Evolutionary conservation across 2,329 filamentous ascomycete genomes (phyloP).

Genomic region (Alternaria angustiovoidea): DNA sequence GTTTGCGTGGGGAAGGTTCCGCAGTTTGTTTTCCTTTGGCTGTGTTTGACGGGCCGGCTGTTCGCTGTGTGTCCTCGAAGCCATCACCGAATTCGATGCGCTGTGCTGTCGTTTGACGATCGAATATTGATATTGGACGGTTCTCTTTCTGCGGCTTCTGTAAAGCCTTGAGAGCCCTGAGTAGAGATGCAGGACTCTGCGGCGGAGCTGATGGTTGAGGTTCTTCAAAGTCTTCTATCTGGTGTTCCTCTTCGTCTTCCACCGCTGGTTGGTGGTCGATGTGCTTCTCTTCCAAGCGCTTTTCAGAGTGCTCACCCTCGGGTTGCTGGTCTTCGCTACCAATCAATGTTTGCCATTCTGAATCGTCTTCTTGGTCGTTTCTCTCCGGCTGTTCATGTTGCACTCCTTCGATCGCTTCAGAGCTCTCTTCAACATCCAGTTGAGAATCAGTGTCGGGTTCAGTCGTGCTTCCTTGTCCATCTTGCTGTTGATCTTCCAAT

Average conservation of each 20-base stretch:
- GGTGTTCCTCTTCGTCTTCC: neutral
- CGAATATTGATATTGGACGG: constrained; percentile 47
- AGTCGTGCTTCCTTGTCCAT: constrained; percentile 9
- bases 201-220: constrained; percentile 26
- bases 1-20: constrained; percentile 34
- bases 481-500: constrained; percentile 15
- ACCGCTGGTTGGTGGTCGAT: neutral
- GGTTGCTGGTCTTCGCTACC: constrained; percentile 8
- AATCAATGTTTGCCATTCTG: neutral
- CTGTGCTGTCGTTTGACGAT: constrained; percentile 50
- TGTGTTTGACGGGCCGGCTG: constrained; percentile 33
- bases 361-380: neutral
- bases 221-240: constrained; percentile 12
- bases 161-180: constrained; percentile 29
- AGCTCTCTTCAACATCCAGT: neutral
- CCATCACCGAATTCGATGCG: constrained; percentile 51
- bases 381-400: neutral
- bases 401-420: neutral
- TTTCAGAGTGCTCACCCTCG: constrained; percentile 12
- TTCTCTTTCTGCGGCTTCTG: constrained; percentile 47
- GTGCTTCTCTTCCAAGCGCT: constrained; percentile 2
- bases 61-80: constrained; percentile 40
- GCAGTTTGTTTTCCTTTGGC: constrained; percentile 40
- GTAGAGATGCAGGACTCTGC: constrained; percentile 28
- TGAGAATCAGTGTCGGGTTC: constrained; percentile 7